Base-by-base conservation (phyloP, 2,329 filamentous ascomycete species). In the Ophiocordyceps robertsii region DNA sequence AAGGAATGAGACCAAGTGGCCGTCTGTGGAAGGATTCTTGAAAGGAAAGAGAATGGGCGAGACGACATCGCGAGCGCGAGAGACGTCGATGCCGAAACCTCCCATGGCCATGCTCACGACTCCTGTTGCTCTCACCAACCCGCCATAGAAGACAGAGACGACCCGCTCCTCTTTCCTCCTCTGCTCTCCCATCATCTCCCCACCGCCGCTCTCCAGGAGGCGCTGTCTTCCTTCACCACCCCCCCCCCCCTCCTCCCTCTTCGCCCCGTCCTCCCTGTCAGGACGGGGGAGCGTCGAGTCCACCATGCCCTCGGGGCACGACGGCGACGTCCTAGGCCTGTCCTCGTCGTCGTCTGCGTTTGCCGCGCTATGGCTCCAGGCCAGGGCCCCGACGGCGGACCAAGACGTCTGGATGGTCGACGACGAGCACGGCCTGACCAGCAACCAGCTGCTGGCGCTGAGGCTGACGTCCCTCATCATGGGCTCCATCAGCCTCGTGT, bases 401-500 rank as follows among this genome's bases (percentile, higher is more conserved):
- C 19, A 19, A 19, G 19, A 3, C 19, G 19, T 4, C 19, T 19
- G 19, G 19, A 4, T 19, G 31, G 5, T 1, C 40, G 42, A 39
- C 7, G 27, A 31, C 17, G 30, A 40, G 12, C 5, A 35, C 7
- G 37, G 11, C 30, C 32, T 40, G 38, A 32, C 10, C 24, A 8
- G 21, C 0, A 16, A 45, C 8, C 50, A 59, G 36, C 49, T 55
- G 6, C 42, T 50, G 39, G 40, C 33, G 2, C 48, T 61, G 8
- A 46, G 55, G 14, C 19, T 56, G 4, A 47, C 53, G 2, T 58
- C 70, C 1, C 51, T 78, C 16, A 51, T 57, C 4, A 54, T 66
- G 21, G 62, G 68, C 4, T 60, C 65, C 1, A 45, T 77, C 48
- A 84, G 80, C 51, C 62, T 84, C 29, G 42, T 70, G 3, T 67